Evolutionary conservation across 225 moss, liverwort and hornwort genomes (phyloP), one percentile per base, ranked within the genome.

Genomic region (Bryoerythrophyllum caledonicum): DNA sequence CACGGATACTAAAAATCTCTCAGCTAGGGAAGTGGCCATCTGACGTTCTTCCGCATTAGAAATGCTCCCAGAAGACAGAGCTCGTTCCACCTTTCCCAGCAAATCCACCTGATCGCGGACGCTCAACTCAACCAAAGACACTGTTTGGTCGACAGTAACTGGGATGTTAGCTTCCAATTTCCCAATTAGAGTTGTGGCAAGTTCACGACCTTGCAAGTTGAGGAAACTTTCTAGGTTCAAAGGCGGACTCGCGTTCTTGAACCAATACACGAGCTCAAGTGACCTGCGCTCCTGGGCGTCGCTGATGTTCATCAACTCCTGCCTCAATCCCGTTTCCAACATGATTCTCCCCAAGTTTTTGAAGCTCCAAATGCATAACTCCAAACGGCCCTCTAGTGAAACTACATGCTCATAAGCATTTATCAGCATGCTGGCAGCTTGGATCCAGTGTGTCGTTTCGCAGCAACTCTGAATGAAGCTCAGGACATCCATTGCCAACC

Each of bases 361-460:
- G 57, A 71, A 64, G 19, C 71, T 65, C 78, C 78, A 78, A 59
- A 65, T 72, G 37, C 65, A 72, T 4, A 78, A 30, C 23, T 78
- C 71, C 54, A 71, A 43, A 34, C 32, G 12, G 23, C 23, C 10
- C 12, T 17, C 16, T 44, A 78, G 11, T 34, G 71, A 71, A 30
- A 71, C 65, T 13, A 72, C 72, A 26, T 72, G 65, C 71, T 78
- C 78, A 9, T 57, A 72, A 32, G 23, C 53, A 56, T 71, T 34
- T 2, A 65, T 28, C 19, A 65, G 34, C 46, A 72, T 71, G 30
- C 21, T 32, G 64, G 35, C 71, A 57, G 71, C 43, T 65, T 64
- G 71, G 19, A 65, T 43, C 34, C 48, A 48, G 23, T 23, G 30
- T 37, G 24, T 20, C 5, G 7, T 5, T 48, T 63, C 30, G 65